phyloP scores from a whole-genome alignment of 2,329 filamentous ascomycete species.

The Septoria petroselini region DNA sequence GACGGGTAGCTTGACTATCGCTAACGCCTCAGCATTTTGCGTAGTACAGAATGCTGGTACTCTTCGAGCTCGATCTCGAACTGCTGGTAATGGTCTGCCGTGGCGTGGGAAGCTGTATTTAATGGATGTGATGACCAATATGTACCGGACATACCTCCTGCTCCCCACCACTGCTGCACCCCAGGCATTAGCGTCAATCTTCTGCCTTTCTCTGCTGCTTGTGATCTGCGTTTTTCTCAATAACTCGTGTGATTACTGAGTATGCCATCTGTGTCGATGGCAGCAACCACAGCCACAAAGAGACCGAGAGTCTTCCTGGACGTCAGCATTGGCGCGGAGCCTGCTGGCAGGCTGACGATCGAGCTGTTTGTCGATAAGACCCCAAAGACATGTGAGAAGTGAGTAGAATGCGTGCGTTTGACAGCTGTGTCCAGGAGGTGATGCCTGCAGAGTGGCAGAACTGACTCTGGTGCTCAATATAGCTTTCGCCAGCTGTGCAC shows the following conservation, averaged over 20 bases:
- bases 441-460: constrained; percentile 15
- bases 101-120: no score
- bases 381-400: constrained; percentile 49
- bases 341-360: constrained; percentile 44
- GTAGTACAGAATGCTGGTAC: no score
- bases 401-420: no score
- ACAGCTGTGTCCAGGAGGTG: no score
- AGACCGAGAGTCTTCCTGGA: constrained; percentile 46
- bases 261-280: constrained; percentile 20
- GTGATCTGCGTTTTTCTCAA: constrained; percentile 1
- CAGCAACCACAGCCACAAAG: constrained; percentile 12
- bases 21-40: no score
- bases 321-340: constrained; percentile 41
- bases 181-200: not conserved
- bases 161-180: not conserved
- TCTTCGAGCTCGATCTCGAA: no score
- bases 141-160: no score
- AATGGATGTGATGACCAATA: no score
- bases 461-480: constrained; percentile 16
- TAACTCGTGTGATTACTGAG: not conserved
- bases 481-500: constrained; percentile 48
- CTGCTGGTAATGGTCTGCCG: no score
- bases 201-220: not conserved
- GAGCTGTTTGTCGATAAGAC: constrained; percentile 48
- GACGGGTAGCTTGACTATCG: no score